phyloP scores from a whole-genome alignment of 805 yeast species.

The Ogataea trehaloabstinens region DNA sequence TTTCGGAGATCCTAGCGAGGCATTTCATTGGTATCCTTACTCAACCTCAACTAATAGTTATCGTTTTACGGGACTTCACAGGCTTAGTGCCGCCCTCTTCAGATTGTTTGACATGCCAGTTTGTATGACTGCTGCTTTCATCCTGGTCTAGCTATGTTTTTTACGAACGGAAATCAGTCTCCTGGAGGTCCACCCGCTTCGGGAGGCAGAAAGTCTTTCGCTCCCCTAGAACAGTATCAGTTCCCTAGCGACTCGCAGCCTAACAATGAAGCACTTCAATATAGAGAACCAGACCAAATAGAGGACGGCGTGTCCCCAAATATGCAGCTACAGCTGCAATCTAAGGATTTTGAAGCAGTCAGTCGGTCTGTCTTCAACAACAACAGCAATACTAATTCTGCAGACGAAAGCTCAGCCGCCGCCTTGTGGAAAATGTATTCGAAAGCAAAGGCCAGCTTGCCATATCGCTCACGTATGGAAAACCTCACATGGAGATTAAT shows the following conservation, averaged over 20 bases:
- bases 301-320: background rate
- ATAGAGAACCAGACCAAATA: background rate
- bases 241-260: background rate
- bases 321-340: constrained; percentile 6
- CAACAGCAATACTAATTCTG: constrained; percentile 5
- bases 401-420: constrained; percentile 42
- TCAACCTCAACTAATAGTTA: too few species aligned
- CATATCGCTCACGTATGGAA: constrained; percentile 74
- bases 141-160: background rate
- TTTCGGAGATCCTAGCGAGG: background rate
- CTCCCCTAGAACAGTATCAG: constrained; percentile 2
- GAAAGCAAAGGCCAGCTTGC: constrained; percentile 69
- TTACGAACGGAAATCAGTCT: background rate
- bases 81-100: background rate
- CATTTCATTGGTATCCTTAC: too few species aligned
- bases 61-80: background rate
- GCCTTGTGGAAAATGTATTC: constrained; percentile 81
- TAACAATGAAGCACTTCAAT: background rate
- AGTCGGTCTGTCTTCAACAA: constrained; percentile 1
- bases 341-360: constrained; percentile 6
- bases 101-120: background rate
- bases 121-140: background rate
- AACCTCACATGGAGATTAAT: constrained; percentile 88
- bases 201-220: background rate
- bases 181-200: background rate